phyloP scores from a whole-genome alignment of 345 rosid genomes.

The Camelina laxa region DNA sequence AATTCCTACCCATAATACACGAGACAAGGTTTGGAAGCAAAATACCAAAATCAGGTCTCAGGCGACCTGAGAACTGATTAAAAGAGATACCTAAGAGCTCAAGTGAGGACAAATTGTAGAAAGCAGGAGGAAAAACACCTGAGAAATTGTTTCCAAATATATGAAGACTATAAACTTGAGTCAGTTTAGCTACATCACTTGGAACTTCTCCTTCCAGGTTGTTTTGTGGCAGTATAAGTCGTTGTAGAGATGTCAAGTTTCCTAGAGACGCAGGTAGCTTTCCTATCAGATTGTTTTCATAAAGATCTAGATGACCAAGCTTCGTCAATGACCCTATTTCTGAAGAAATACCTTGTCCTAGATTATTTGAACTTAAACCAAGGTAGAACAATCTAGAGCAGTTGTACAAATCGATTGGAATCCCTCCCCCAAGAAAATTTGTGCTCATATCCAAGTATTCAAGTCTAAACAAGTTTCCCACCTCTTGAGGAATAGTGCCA shows the following conservation, averaged over 20 bases:
- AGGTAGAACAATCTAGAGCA: neutral
- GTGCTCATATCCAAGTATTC: neutral
- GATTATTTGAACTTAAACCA: neutral
- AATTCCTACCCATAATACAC: neutral
- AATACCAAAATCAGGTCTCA: neutral
- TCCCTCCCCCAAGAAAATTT: neutral
- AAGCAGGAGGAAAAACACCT: neutral
- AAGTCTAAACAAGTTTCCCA: conserved; percentile 17
- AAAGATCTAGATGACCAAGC: neutral
- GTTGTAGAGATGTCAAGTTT: neutral
- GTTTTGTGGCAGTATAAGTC: accelerated
- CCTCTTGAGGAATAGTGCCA: neutral
- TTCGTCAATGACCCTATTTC: neutral
- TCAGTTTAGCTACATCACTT: neutral
- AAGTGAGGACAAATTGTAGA: conserved; percentile 10
- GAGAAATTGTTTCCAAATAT: neutral
- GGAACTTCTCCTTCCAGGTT: neutral
- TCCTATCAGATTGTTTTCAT: neutral
- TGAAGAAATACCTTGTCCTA: neutral
- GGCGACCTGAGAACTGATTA: neutral
- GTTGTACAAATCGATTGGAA: neutral
- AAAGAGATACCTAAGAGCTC: accelerated
- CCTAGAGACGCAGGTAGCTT: neutral
- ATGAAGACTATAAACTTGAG: accelerated
- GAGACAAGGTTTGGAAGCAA: neutral